Conservation (phyloP, 148 eudicot genomes). For the Fallopia convolvulus region DNA sequence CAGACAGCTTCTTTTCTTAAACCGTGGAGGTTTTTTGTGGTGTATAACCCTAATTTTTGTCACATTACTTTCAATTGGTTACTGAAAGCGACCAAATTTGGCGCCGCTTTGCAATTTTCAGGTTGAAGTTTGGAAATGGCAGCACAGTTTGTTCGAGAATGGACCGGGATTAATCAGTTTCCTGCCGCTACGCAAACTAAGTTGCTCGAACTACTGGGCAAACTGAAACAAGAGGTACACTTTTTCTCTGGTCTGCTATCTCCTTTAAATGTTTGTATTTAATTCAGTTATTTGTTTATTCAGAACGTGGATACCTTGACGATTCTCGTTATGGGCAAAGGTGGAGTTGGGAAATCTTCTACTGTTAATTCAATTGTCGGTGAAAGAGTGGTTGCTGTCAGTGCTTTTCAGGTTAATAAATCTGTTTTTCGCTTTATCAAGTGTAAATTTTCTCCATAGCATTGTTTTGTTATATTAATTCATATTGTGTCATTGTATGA, state of each 20-base stretch:
- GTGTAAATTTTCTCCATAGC: neutral
- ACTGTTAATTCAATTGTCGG: constrained; percentile 86
- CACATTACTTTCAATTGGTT: neutral
- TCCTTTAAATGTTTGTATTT: neutral
- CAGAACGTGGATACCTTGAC: constrained; percentile 76
- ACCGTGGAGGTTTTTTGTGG: neutral
- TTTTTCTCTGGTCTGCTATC: neutral
- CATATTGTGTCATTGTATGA: neutral
- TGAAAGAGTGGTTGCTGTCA: constrained; percentile 77
- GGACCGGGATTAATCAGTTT: constrained; percentile 89
- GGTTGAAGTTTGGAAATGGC: constrained; percentile 27
- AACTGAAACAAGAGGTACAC: constrained; percentile 67
- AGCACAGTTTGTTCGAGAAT: constrained; percentile 41
- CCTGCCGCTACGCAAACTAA: constrained; percentile 74
- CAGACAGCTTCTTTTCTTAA: neutral
- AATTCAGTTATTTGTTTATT: neutral
- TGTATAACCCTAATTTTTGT: neutral
- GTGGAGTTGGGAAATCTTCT: constrained; percentile 96
- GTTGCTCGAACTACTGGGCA: constrained; percentile 62
- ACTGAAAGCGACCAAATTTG: neutral
- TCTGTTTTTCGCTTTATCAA: neutral
- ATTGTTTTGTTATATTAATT: neutral
- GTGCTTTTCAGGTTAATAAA: constrained; percentile 78
- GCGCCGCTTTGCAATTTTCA: neutral
- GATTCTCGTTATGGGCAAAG: constrained; percentile 91